These are phyloP conservation scores for Benincasa hispida DNA, from an alignment of 306 rosid genomes.

Conservation along the genomic window DNA sequence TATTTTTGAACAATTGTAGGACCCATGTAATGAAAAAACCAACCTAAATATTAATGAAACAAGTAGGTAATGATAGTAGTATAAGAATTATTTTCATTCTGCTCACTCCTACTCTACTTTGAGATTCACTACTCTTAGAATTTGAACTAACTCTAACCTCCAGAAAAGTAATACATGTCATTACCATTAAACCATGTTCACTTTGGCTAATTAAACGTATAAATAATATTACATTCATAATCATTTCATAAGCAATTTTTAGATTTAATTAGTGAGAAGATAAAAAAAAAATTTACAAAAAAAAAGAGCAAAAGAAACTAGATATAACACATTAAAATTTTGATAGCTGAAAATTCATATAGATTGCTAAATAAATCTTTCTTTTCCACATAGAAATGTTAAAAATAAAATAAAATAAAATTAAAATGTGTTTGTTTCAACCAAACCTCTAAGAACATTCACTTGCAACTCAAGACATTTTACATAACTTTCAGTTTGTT, in stretches of 20 bases:
- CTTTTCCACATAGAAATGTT: background rate
- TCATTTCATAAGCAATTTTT: background rate
- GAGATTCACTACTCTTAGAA: background rate
- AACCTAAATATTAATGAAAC: background rate
- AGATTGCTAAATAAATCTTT: background rate
- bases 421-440: constrained; percentile 12
- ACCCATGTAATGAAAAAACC: background rate
- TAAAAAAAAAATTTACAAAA: background rate
- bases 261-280: background rate
- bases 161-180: too few relatives aligned
- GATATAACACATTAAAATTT: background rate
- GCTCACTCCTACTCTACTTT: background rate
- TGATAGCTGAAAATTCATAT: background rate
- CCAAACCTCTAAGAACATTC: constrained; percentile 41
- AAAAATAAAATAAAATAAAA: background rate
- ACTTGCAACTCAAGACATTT: constrained; percentile 60
- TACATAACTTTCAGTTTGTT: constrained; percentile 41
- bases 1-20: background rate
- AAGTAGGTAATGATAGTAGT: background rate
- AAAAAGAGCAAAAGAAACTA: too few relatives aligned
- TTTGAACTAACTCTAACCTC: too few relatives aligned
- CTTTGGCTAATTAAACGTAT: background rate
- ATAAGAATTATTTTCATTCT: background rate
- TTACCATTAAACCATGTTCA: too few relatives aligned
- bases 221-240: background rate